phyloP scores from a whole-genome alignment of 352 stramenopile genomes.

The Aphanomyces euteiches region DNA sequence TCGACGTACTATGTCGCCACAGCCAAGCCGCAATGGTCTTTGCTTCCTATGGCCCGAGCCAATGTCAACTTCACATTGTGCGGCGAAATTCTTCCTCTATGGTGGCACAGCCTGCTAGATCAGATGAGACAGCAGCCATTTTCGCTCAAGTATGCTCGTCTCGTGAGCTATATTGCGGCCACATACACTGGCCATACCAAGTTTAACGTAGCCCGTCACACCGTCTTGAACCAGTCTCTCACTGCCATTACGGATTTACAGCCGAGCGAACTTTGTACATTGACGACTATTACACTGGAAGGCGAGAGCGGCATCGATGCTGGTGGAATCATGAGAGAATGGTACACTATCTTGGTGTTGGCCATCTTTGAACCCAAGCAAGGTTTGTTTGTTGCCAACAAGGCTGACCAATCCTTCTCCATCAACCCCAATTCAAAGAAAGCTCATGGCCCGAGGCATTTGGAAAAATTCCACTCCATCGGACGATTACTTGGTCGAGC shows the following conservation, averaged over 20 bases:
- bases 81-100: not conserved
- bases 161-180: slow-evolving; percentile 1
- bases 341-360: slow-evolving; percentile 80
- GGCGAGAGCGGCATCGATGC: slow-evolving; percentile 80
- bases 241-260: slow-evolving; percentile 41
- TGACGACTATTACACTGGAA: slow-evolving; percentile 74
- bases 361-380: slow-evolving; percentile 43
- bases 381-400: slow-evolving; percentile 57
- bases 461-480: slow-evolving; percentile 53
- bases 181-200: slow-evolving; percentile 3
- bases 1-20: not conserved
- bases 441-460: slow-evolving; percentile 58
- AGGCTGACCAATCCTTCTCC: slow-evolving; percentile 53
- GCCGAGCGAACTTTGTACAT: slow-evolving; percentile 44
- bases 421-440: slow-evolving; percentile 59
- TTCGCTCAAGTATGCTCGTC: slow-evolving; percentile 21
- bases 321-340: slow-evolving; percentile 82
- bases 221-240: slow-evolving; percentile 62
- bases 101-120: slow-evolving; percentile 2
- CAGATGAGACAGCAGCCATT: not conserved
- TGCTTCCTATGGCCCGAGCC: not conserved
- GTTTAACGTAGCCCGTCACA: slow-evolving; percentile 43
- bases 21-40: not conserved
- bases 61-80: not conserved
- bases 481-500: slow-evolving; percentile 55